Evolutionary conservation across 2,329 filamentous ascomycete genomes (phyloP).

Genomic region (Trichoderma sp.): DNA sequence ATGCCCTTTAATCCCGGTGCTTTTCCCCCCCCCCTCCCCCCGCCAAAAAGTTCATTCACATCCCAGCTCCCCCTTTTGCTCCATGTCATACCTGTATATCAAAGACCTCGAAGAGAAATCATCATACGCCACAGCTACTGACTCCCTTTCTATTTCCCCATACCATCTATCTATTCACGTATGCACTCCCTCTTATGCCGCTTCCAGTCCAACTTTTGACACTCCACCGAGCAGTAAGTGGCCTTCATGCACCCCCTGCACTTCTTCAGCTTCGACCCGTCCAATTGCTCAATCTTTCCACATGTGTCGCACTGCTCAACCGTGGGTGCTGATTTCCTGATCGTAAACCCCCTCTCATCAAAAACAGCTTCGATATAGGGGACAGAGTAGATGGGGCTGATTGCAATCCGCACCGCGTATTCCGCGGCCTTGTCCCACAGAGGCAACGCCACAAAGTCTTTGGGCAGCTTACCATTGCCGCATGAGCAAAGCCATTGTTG

Average conservation of each 20-base stretch:
- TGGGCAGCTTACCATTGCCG: conserved; percentile 42
- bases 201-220: conserved; percentile 54
- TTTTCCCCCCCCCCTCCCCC: too few relatives aligned
- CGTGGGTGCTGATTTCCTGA: not conserved
- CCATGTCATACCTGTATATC: not conserved
- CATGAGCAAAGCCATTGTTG: conserved; percentile 44
- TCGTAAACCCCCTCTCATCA: conserved; percentile 21
- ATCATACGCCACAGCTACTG: not conserved
- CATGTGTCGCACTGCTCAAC: conserved; percentile 36
- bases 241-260: conserved; percentile 44
- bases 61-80: not conserved
- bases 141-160: not conserved
- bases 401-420: conserved; percentile 52
- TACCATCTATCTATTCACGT: not conserved
- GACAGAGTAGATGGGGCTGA: conserved; percentile 52
- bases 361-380: conserved; percentile 42
- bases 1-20: too few relatives aligned
- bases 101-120: not conserved
- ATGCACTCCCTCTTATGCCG: conserved; percentile 36
- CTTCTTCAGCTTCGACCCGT: conserved; percentile 37
- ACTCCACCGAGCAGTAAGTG: conserved; percentile 51
- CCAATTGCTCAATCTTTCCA: conserved; percentile 31
- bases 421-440: conserved; percentile 42
- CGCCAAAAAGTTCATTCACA: too few relatives aligned
- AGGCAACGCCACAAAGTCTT: conserved; percentile 39